phyloP scores from a whole-genome alignment of 306 rosid species.

The Trichosanthes truncata region DNA sequence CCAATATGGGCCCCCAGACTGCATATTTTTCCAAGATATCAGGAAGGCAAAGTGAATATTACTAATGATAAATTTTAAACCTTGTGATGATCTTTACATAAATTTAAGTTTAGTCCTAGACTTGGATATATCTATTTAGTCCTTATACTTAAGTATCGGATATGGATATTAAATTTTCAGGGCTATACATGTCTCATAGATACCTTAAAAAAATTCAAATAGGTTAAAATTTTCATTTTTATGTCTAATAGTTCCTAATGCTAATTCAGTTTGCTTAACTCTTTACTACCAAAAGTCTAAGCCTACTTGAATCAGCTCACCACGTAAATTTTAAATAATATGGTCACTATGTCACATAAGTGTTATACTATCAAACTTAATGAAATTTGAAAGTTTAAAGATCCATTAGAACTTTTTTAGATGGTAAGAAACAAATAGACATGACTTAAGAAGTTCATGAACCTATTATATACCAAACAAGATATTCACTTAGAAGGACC shows the following conservation, averaged over 20 bases:
- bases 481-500: no score
- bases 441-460: background rate
- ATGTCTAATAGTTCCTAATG: background rate
- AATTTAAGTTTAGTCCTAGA: no score
- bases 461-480: background rate
- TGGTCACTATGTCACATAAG: background rate
- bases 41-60: background rate
- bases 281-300: background rate
- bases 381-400: background rate
- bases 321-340: no score
- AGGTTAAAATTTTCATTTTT: background rate
- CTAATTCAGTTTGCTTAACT: background rate
- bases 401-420: background rate
- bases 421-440: background rate
- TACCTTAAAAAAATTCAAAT: background rate
- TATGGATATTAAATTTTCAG: background rate
- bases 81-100: background rate
- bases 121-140: background rate
- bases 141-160: no score
- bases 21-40: background rate
- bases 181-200: background rate
- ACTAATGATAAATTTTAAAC: background rate
- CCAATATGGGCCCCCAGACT: constrained; percentile 75
- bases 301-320: background rate
- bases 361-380: background rate